Percentiles rank a stretch among this genome's conserved stretches.
These are phyloP conservation scores for Starmerella bacillaris DNA, from an alignment of 805 yeast species.

Conservation along the genomic window DNA sequence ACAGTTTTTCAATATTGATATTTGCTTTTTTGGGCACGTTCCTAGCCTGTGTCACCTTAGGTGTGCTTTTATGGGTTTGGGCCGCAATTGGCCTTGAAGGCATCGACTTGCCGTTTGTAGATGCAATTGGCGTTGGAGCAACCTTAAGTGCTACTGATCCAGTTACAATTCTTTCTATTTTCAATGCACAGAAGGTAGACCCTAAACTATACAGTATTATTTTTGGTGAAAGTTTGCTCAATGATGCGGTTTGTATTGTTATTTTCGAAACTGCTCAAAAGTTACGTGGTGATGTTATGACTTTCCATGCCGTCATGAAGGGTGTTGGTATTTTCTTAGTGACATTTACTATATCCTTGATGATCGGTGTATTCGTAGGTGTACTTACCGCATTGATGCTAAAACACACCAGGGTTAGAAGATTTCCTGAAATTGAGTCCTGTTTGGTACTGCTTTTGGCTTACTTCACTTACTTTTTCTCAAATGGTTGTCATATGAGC, in stretches of 20 bases:
- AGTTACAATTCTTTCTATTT: conserved; percentile 85
- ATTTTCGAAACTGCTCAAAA: conserved; percentile 98
- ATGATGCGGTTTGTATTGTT: conserved; percentile 96
- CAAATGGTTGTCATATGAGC: conserved; percentile 98
- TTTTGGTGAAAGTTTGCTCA: conserved; percentile 85
- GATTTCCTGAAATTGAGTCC: conserved; percentile 94
- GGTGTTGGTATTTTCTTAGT: conserved; percentile 86
- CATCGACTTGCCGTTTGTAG: conserved; percentile 78
- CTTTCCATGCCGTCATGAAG: conserved; percentile 47
- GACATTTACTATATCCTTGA: conserved; percentile 78
- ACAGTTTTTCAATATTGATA: conserved; percentile 73
- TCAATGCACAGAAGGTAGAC: conserved; percentile 94
- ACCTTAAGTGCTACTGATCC: conserved; percentile 97
- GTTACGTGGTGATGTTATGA: conserved; percentile 69
- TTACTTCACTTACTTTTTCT: conserved; percentile 89
- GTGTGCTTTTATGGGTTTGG: conserved; percentile 76
- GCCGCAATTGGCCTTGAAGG: conserved; percentile 83
- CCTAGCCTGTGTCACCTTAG: conserved; percentile 75
- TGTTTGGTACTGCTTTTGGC: conserved; percentile 81
- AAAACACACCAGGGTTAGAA: conserved; percentile 80
- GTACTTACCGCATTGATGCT: conserved; percentile 72
- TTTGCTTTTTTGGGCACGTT: conserved; percentile 98
- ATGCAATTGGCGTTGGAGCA: conserved; percentile 93
- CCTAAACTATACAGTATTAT: conserved; percentile 93
- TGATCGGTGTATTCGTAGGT: conserved; percentile 80